Evolutionary conservation across 2,329 filamentous ascomycete species (phyloP).

Genomic region (Escovopsis sp.): DNA sequence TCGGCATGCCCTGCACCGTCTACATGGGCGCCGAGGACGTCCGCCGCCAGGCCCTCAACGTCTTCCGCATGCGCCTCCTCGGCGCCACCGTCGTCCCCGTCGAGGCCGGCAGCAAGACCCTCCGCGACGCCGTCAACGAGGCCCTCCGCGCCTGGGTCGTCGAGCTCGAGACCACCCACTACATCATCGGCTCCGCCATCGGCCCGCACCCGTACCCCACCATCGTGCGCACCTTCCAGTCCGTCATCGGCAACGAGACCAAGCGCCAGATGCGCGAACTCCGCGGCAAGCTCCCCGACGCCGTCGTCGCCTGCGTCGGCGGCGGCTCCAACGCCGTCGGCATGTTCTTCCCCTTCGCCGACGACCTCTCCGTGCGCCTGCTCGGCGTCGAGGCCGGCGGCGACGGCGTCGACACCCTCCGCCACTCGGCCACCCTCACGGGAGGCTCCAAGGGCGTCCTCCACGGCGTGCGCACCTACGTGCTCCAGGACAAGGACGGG

Average conservation of each 20-base stretch:
- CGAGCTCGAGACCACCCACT: slow-evolving; percentile 85
- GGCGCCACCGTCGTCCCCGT: slow-evolving; percentile 88
- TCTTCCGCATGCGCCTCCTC: slow-evolving; percentile 95
- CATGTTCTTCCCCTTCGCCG: slow-evolving; percentile 95
- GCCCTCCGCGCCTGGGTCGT: slow-evolving; percentile 89
- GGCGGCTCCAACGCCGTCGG: slow-evolving; percentile 89
- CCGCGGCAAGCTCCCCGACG: slow-evolving; percentile 81
- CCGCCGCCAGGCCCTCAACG: slow-evolving; percentile 86
- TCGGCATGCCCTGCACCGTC: slow-evolving; percentile 93
- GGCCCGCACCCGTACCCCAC: slow-evolving; percentile 96
- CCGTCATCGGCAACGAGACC: slow-evolving; percentile 87
- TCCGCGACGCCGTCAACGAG: slow-evolving; percentile 86
- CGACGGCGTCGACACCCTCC: slow-evolving; percentile 71
- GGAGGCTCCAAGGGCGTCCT: slow-evolving; percentile 83
- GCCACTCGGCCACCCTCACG: slow-evolving; percentile 77
- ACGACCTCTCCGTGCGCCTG: slow-evolving; percentile 71
- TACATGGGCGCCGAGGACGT: slow-evolving; percentile 99
- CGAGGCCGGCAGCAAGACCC: slow-evolving; percentile 71
- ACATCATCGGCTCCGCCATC: slow-evolving; percentile 95
- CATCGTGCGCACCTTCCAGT: slow-evolving; percentile 95
- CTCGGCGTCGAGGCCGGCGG: slow-evolving; percentile 91
- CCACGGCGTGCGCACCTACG: slow-evolving; percentile 90
- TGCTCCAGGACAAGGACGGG: slow-evolving; percentile 81
- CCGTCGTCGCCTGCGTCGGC: slow-evolving; percentile 90
- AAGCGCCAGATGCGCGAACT: slow-evolving; percentile 79